Percentiles rank a stretch among this genome's conserved stretches.
These are phyloP conservation scores for Penicillium sp. DNA, from an alignment of 2,329 filamentous ascomycete species.

Conservation along the genomic window DNA sequence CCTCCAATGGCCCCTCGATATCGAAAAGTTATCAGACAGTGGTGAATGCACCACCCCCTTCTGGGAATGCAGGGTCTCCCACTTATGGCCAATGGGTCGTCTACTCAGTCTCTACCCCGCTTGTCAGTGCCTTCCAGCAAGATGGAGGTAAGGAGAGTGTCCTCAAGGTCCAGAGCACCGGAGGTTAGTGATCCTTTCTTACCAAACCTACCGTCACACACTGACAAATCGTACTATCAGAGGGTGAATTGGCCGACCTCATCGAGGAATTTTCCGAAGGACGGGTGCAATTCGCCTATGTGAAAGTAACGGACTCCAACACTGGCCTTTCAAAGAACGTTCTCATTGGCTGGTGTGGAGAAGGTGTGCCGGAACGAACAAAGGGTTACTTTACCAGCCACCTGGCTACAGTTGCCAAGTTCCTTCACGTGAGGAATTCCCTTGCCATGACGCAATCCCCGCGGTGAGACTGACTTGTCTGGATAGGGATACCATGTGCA, in stretches of 20 bases:
- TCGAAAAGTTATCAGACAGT: constrained; percentile 69
- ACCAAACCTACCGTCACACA: neutral
- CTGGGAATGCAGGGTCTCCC: constrained; percentile 63
- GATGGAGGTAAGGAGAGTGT: constrained; percentile 89
- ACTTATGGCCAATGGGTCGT: constrained; percentile 92
- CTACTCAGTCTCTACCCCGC: constrained; percentile 86
- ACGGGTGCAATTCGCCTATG: constrained; percentile 92
- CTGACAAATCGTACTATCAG: constrained; percentile 44
- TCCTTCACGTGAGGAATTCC: constrained; percentile 65
- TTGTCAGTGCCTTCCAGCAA: constrained; percentile 86
- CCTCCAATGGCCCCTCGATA: constrained; percentile 77
- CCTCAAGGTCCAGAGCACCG: constrained; percentile 88
- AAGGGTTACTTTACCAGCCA: constrained; percentile 99
- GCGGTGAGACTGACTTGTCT: constrained; percentile 7
- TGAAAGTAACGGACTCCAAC: constrained; percentile 95
- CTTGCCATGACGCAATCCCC: neutral
- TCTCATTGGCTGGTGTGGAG: constrained; percentile 93
- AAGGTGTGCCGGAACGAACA: constrained; percentile 94
- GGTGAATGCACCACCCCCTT: constrained; percentile 58
- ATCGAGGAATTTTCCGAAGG: constrained; percentile 97
- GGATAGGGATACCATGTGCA: constrained; percentile 87
- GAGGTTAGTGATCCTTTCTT: constrained; percentile 57
- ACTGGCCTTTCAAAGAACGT: constrained; percentile 84
- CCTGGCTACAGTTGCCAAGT: constrained; percentile 80
- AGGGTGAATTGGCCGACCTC: constrained; percentile 85